Evolutionary conservation across 2,329 filamentous ascomycete species (phyloP), one percentile per base, ranked within the genome.

Genomic region (Phialophora expanda): DNA sequence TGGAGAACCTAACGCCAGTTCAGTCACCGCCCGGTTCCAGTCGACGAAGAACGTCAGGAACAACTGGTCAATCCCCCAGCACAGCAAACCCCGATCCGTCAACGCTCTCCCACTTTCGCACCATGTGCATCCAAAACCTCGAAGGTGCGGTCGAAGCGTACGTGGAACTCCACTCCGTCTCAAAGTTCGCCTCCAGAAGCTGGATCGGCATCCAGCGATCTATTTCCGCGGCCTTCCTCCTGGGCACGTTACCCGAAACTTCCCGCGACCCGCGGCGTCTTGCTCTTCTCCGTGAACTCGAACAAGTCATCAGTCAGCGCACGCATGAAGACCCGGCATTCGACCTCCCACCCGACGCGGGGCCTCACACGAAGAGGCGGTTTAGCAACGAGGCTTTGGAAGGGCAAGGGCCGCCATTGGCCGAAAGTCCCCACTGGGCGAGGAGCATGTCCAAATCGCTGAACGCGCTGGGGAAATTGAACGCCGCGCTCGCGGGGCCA

Each of bases 121-220:
- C 81, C 60, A 82, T 83, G 64, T 88, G 86, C 71, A 79, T 88
- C 41, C 79, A 83, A 56, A 85, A 83, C 68, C 77, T 88, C 4
- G 82, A 84, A 69, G 80, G 72, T 5, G 85, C 85, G 0, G 84
- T 88, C 11, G 85, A 87, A 71, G 84, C 85, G 0, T 89, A 87
- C 73, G 81, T 88, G 2, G 86, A 87, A 59, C 76, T 89, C 64
- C 77, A 81, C 62, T 73, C 75, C 7, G 74, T 79, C 56, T 80
- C 76, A 65, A 76, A 76, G 2, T 78, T 80, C 55, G 80, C 78
- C 0, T 76, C 79, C 17, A 78, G 81, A 11, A 81, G 80, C 4
- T 83, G 81, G 81, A 81, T 81, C 56, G 76, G 77, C 22, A 68
- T 82, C 24, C 81, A 82, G 66, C 78, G 81, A 26, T 78, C 80